Percentiles rank a stretch among this genome's conserved stretches.
phyloP scores from a whole-genome alignment of 768 basidiomycete genomes.

The Russula griseocarnosa region DNA sequence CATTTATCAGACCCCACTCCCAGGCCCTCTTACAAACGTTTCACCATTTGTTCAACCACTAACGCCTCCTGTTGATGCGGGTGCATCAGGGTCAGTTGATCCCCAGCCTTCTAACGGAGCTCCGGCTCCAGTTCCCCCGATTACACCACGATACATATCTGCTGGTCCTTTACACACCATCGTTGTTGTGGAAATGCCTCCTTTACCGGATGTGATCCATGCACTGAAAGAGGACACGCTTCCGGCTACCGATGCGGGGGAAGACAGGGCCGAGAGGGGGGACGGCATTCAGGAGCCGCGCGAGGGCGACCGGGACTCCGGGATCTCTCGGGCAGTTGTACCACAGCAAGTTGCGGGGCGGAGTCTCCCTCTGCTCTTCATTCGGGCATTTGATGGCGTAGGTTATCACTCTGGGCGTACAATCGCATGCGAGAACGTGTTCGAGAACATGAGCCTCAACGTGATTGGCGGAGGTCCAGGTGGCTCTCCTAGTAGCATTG shows the following conservation, averaged over 20 bases:
- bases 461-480: slow-evolving; percentile 44
- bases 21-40: slow-evolving; percentile 62
- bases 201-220: slow-evolving; percentile 68
- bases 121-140: slow-evolving; percentile 17
- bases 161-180: slow-evolving; percentile 65
- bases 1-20: slow-evolving; percentile 67
- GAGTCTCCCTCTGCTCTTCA: slow-evolving; percentile 75
- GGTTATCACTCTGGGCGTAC: slow-evolving; percentile 86
- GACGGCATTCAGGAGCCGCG: slow-evolving; percentile 10
- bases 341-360: slow-evolving; percentile 59
- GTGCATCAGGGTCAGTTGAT: slow-evolving; percentile 17
- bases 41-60: slow-evolving; percentile 54
- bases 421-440: slow-evolving; percentile 77
- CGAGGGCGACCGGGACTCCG: slow-evolving; percentile 23
- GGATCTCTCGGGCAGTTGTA: slow-evolving; percentile 22
- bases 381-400: slow-evolving; percentile 77
- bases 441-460: slow-evolving; percentile 62
- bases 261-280: slow-evolving; percentile 36
- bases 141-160: slow-evolving; percentile 49
- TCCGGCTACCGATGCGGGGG: slow-evolving; percentile 37
- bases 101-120: slow-evolving; percentile 19
- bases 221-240: slow-evolving; percentile 70
- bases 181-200: slow-evolving; percentile 82
- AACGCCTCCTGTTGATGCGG: slow-evolving; percentile 34
- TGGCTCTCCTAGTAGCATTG: slow-evolving; percentile 45